A percentile compares a stretch with the other conserved stretches of the same genome.
phyloP scores from a whole-genome alignment of 2,329 filamentous ascomycete species.

The Arthrinium puccinioides region DNA sequence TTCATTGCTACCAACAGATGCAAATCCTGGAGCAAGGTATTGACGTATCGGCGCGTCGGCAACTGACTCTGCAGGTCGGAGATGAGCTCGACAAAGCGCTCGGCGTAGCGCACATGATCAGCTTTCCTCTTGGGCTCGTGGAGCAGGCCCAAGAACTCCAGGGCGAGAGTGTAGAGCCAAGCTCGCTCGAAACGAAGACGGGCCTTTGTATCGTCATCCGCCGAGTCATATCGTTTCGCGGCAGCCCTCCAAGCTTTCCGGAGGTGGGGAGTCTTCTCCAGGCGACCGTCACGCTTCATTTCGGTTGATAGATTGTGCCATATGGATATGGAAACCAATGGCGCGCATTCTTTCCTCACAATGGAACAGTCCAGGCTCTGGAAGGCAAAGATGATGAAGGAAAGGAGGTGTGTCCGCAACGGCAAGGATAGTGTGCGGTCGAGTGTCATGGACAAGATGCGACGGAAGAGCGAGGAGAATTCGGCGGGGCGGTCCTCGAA shows the following conservation, averaged over 20 bases:
- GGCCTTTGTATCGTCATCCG: slow-evolving; percentile 71
- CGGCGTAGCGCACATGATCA: slow-evolving; percentile 75
- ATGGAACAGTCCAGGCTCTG: slow-evolving; percentile 85
- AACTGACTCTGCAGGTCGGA: slow-evolving; percentile 88
- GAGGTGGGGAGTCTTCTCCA: slow-evolving; percentile 67
- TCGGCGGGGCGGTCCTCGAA: slow-evolving; percentile 72
- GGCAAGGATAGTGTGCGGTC: slow-evolving; percentile 58
- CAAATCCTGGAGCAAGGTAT: slow-evolving; percentile 77
- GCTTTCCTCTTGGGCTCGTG: slow-evolving; percentile 47
- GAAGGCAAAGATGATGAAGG: slow-evolving; percentile 85
- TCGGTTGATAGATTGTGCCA: slow-evolving; percentile 91
- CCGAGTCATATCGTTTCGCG: slow-evolving; percentile 77
- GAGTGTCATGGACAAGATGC: slow-evolving; percentile 79
- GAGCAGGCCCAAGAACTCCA: slow-evolving; percentile 74
- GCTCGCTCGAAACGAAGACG: slow-evolving; percentile 83
- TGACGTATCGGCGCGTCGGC: slow-evolving; percentile 89
- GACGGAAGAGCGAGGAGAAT: slow-evolving; percentile 84
- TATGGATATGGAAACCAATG: slow-evolving; percentile 86
- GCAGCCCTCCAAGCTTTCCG: slow-evolving; percentile 88
- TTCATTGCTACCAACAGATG: slow-evolving; percentile 73
- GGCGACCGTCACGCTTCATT: slow-evolving; percentile 60
- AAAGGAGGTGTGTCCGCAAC: slow-evolving; percentile 76
- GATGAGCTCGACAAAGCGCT: slow-evolving; percentile 87
- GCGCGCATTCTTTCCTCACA: slow-evolving; percentile 92
- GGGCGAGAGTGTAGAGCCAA: slow-evolving; percentile 81